A percentile compares a stretch with the other conserved stretches of the same genome.
Conservation (phyloP, 2,329 filamentous ascomycete genomes). For the Orbilia javanica region DNA sequence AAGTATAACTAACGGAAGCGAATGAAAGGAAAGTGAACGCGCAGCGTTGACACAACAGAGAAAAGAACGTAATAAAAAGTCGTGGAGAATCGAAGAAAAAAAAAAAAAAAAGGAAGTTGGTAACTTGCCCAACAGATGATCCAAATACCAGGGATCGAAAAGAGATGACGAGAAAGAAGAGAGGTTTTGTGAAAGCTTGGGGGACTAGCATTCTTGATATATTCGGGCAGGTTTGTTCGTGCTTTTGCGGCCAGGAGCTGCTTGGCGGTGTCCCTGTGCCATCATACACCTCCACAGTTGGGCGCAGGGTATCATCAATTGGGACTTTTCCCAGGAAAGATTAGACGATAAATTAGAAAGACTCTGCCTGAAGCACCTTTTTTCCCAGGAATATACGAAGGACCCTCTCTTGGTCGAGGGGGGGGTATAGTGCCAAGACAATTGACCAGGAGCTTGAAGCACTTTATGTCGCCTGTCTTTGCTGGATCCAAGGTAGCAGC, state of each 20-base stretch:
- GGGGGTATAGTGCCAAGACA: constrained; percentile 34
- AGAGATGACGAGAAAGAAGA: constrained; percentile 61
- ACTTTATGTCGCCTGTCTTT: constrained; percentile 46
- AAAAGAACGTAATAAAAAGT: constrained; percentile 22
- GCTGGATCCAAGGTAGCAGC: constrained; percentile 41
- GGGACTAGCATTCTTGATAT: constrained; percentile 55
- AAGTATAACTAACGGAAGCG: constrained; percentile 37
- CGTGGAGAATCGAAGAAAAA: constrained; percentile 25
- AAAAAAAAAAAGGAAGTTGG: constrained; percentile 39
- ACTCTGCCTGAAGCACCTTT: constrained; percentile 45
- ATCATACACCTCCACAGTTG: constrained; percentile 17
- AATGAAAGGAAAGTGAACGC: constrained; percentile 55
- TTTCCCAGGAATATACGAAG: constrained; percentile 24
- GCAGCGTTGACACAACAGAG: constrained; percentile 41
- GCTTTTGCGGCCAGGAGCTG: constrained; percentile 29
- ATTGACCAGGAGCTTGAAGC: constrained; percentile 41
- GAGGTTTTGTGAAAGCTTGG: constrained; percentile 39
- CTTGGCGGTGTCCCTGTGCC: constrained; percentile 39
- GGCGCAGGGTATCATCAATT: constrained; percentile 11
- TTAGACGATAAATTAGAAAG: constrained; percentile 42
- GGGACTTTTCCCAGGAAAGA: constrained; percentile 37
- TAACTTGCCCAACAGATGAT: constrained; percentile 53
- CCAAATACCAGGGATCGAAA: constrained; percentile 43
- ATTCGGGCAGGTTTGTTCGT: constrained; percentile 39
- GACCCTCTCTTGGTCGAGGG: constrained; percentile 9